phyloP scores from a whole-genome alignment of 169 alveolate genomes.

The Plasmodium cynomolgi region DNA sequence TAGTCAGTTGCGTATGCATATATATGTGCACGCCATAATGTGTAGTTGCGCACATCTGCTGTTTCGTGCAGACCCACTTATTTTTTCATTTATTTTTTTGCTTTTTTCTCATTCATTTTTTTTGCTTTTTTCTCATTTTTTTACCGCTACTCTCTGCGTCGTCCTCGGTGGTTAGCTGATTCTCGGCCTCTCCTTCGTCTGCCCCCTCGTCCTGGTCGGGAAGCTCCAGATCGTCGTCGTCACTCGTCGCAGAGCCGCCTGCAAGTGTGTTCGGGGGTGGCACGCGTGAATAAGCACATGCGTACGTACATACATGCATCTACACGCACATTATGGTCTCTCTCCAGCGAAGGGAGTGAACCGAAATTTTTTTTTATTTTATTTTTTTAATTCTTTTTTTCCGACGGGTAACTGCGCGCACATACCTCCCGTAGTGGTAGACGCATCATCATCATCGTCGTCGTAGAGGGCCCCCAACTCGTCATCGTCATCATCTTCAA shows the following conservation, averaged over 20 bases:
- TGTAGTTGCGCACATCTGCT: background rate
- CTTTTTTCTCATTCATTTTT: background rate
- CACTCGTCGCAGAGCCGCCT: background rate
- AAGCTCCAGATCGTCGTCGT: background rate
- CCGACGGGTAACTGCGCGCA: background rate
- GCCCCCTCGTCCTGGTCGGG: background rate
- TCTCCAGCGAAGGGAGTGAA: background rate
- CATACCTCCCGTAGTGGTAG: slow-evolving; percentile 65
- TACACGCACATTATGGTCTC: background rate
- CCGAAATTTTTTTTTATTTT: background rate
- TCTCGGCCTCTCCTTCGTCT: background rate
- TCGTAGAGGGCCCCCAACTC: background rate
- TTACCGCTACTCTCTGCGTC: background rate
- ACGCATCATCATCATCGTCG: slow-evolving; percentile 15
- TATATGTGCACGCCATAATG: background rate
- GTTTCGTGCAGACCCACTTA: background rate
- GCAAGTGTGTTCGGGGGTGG: background rate
- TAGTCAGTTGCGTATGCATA: background rate
- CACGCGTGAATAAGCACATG: background rate
- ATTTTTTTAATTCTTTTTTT: background rate
- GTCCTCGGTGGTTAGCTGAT: background rate
- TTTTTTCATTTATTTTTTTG: background rate
- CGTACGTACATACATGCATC: background rate
- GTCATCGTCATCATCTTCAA: slow-evolving; percentile 11
- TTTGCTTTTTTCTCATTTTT: background rate